Base-by-base conservation (phyloP, 2,329 filamentous ascomycete species). In the Fusarium solani-melongenae region DNA sequence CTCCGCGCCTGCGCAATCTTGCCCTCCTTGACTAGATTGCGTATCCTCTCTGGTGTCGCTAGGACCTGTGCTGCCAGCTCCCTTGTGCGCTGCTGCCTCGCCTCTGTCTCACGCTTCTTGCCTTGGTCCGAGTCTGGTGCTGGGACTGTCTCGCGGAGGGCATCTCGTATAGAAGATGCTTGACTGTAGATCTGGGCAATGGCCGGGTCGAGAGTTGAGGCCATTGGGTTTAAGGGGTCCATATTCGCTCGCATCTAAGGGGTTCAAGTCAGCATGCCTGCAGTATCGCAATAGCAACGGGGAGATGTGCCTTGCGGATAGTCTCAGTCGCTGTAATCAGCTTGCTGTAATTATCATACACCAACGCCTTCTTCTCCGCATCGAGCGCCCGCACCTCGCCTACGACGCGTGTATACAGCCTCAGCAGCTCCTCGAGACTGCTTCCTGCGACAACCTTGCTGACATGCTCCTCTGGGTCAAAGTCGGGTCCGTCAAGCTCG, bases 291-390 rank as follows among this genome's bases (percentile, higher is more conserved):
- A 20, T 4, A 12, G 5, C 31, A 17, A 22, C 11, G 11, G 9
- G 6, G 12, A 9, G n/a, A 20, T 57, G 10, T 76, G 90, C 90
- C 84, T 94, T 94, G 58, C 93, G 90, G 78, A 99, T 99, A 4
- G 96, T 98, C 82, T 98, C 96, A 12, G 97, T 98, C 1, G 96
- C 96, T n/a, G 92, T 90, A 75, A 99, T 98, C 75, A 99, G 85
- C 84, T 98, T 98, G 76, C 93, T 96, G 83, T 98, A 99, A 81
- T 99, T 99, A 82, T 99, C 96, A 82, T 99, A 99, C 6, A 99
- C 96, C 70, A 99, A 85, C 2, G 96, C 95, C 84, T 99, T 99
- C 82, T 96, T 93, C 87, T 99, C 96, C 27, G 96, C 96, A 79
- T 98, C 96, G 20, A 99, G 87, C 3, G 94, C 95, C 39, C 95